Base-by-base conservation (phyloP, 192 early-diverging fungal genomes). In the Helicostylum pulchrum region DNA sequence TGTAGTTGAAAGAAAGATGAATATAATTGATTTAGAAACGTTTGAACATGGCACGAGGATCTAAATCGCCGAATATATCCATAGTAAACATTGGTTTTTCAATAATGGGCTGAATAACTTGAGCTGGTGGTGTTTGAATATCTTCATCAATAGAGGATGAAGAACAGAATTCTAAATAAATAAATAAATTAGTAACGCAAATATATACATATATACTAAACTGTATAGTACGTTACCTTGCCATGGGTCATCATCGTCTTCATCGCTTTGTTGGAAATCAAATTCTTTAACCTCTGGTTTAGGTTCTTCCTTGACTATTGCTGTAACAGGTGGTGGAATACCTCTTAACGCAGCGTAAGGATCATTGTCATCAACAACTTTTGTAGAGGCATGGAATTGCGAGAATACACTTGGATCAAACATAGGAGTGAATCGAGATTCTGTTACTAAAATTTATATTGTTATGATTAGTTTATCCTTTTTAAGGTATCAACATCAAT, bases 91-190 rank as follows among this genome's bases (percentile, higher is more conserved):
- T 34, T 15, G 31, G 54, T 31, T 39, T 56, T 39, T 39, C 34
- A 8, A 39, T 9, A 19, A 30, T 36, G 19, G 54, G 34, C 34
- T 56, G 31, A 56, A 56, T 17, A 7, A 56, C 54, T 20, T 30
- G 31, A 11, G 31, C 54, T 2, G 34, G 54, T 39, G 54, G 34
- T 19, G 17, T 39, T 31, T 56, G 31, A 56, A 36, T 56, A 11
- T 56, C 54, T 39, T 56, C 54, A 56, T 56, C 54, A n/a, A 56
- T 30, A 8, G 54, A 56, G n/a, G 54, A 56, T 19, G 54, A 56
- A 19, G 54, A 56, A n/a, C 54, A 56, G 14, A 56, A 56, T 56
- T 56, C 54, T 56, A 39, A 9, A 55, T 17, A 36, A 53, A 31
- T 10, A 46, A 46, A 47, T 4, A 15, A 17, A 15, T 32, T 23